phyloP scores from a whole-genome alignment of 352 stramenopile genomes.

The Phytopythium vexans region DNA sequence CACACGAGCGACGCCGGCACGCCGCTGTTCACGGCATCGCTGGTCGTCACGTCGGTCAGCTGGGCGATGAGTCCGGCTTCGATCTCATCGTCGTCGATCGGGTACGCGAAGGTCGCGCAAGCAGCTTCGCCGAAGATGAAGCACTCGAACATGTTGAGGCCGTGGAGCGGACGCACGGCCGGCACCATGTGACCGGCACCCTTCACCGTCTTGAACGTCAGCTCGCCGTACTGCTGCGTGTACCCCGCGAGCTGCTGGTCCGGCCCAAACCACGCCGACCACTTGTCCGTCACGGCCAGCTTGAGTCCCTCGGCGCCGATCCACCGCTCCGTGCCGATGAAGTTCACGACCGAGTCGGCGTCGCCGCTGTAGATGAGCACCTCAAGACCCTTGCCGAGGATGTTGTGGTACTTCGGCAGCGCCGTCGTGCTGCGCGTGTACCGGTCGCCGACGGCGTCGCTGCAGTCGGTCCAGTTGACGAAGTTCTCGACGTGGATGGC shows the following conservation, averaged over 20 bases:
- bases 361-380: constrained; percentile 77
- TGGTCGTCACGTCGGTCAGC: constrained; percentile 4
- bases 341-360: constrained; percentile 80
- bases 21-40: not conserved
- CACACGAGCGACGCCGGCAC: constrained; percentile 12
- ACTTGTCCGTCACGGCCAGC: constrained; percentile 57
- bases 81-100: constrained; percentile 62
- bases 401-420: constrained; percentile 67
- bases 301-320: constrained; percentile 72
- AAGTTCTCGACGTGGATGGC: constrained; percentile 47
- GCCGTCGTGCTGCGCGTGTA: constrained; percentile 61
- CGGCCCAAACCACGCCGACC: constrained; percentile 68
- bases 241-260: constrained; percentile 86
- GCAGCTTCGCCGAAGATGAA: constrained; percentile 67
- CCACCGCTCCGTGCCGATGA: constrained; percentile 87
- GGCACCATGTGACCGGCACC: constrained; percentile 91
- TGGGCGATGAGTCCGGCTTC: constrained; percentile 24
- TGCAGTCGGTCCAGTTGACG: constrained; percentile 66
- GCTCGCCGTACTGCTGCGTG: constrained; percentile 78
- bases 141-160: constrained; percentile 78
- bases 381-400: constrained; percentile 44
- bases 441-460: constrained; percentile 42
- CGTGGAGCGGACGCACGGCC: constrained; percentile 65
- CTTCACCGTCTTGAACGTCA: constrained; percentile 91
- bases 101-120: constrained; percentile 62